phyloP scores from a whole-genome alignment of 1,139 yeast species.

The Sugiyamaella japonica region DNA sequence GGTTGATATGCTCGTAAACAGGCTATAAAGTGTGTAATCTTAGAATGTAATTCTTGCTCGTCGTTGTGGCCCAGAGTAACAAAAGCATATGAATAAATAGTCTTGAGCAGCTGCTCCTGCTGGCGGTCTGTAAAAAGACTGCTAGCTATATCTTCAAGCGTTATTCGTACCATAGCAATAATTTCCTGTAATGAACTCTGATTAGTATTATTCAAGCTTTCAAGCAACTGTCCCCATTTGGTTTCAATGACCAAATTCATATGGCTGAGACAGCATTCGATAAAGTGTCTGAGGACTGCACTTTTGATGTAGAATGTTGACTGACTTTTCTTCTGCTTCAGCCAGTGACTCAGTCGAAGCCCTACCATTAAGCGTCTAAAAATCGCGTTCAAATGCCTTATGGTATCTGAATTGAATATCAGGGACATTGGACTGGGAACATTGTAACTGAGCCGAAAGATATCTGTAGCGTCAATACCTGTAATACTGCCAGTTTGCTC shows the following conservation, averaged over 20 bases:
- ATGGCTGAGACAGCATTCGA: conserved; percentile 15
- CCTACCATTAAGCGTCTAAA: conserved; percentile 24
- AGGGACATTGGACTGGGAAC: conserved; percentile 28
- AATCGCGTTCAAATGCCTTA: conserved; percentile 18
- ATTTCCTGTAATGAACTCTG: conserved; percentile 6
- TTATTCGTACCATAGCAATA: background rate
- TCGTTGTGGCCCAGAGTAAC: background rate
- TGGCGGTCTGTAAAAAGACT: conserved; percentile 1
- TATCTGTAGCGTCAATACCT: conserved; percentile 1
- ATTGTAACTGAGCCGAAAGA: conserved; percentile 19
- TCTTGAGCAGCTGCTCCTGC: background rate
- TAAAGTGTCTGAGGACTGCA: conserved; percentile 22
- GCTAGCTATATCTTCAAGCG: conserved; percentile 1
- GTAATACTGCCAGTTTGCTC: background rate
- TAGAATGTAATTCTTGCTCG: background rate
- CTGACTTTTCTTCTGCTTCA: conserved; percentile 16
- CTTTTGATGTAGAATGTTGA: background rate
- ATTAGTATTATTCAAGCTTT: background rate
- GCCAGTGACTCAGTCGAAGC: conserved; percentile 20
- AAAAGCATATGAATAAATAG: conserved; percentile 2
- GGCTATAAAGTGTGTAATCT: background rate
- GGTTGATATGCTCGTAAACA: background rate
- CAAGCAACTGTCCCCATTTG: conserved; percentile 15
- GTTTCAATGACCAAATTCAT: conserved; percentile 1
- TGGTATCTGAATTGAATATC: conserved; percentile 20